Conservation (phyloP, 345 rosid genomes). For the Salix koriyanagi region DNA sequence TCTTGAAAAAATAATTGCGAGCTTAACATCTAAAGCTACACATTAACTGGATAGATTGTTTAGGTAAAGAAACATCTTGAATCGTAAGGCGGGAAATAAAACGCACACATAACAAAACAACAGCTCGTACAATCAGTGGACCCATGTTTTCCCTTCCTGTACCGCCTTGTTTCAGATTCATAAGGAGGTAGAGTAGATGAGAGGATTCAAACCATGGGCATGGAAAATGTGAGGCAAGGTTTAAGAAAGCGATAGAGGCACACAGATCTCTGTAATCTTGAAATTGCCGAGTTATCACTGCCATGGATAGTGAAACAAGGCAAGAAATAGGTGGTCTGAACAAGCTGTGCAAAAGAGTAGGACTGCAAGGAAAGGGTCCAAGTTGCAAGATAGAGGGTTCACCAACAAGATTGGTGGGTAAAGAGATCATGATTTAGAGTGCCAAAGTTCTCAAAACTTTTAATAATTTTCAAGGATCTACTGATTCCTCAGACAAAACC, state of each 20-base stretch:
- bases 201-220: neutral
- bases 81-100: too few relatives aligned
- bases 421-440: slow-evolving; percentile 15
- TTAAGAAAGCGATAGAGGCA: slow-evolving; percentile 18
- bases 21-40: too few relatives aligned
- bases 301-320: neutral
- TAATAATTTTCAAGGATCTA: slow-evolving; percentile 23
- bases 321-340: slow-evolving; percentile 1
- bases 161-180: neutral
- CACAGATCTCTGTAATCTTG: slow-evolving; percentile 29
- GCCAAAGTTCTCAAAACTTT: slow-evolving; percentile 5
- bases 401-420: slow-evolving; percentile 14
- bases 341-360: neutral
- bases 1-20: neutral
- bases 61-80: neutral
- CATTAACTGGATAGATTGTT: neutral
- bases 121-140: neutral
- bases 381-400: slow-evolving; percentile 25
- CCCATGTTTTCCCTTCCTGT: neutral
- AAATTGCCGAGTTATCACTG: neutral
- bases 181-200: neutral
- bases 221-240: neutral
- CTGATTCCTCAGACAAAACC: slow-evolving; percentile 14
- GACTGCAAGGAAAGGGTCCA: slow-evolving; percentile 15
- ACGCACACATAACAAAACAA: neutral